Conservation (phyloP, 108 stramenopile species). For the Skeletonema marinoi region DNA sequence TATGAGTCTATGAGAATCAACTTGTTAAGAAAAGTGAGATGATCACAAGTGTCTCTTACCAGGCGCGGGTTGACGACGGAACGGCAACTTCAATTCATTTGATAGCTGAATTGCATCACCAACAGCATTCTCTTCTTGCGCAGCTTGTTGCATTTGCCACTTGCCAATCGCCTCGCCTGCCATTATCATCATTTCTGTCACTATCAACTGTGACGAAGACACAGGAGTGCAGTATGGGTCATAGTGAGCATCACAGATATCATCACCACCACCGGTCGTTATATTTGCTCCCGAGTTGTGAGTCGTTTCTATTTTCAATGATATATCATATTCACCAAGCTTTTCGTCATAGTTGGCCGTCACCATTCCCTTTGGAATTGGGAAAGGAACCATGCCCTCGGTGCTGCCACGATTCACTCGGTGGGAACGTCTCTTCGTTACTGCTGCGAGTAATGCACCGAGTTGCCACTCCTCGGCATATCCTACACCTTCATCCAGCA, state of each 20-base stretch:
- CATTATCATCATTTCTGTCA: conserved; percentile 88
- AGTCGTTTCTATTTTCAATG: conserved; percentile 60
- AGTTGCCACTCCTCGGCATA: conserved; percentile 85
- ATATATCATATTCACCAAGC: conserved; percentile 36
- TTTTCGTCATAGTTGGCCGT: conserved; percentile 34
- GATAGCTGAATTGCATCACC: conserved; percentile 5
- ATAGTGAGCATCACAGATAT: conserved; percentile 11
- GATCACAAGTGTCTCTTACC: conserved; percentile 24
- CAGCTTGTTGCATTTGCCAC: conserved; percentile 52
- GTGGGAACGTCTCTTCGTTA: conserved; percentile 57
- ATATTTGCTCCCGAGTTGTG: conserved; percentile 74
- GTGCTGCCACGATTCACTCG: conserved; percentile 61
- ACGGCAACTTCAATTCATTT: conserved; percentile 63
- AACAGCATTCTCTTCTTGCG: conserved; percentile 14
- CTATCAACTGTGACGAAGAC: conserved; percentile 64
- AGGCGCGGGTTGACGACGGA: conserved; percentile 63
- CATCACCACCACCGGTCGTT: conserved; percentile 33
- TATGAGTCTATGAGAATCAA: not conserved
- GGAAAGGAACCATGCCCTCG: conserved; percentile 66
- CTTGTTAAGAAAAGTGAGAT: not conserved
- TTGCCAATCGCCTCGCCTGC: conserved; percentile 85
- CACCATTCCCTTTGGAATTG: conserved; percentile 65
- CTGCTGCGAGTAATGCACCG: conserved; percentile 69
- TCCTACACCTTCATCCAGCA: conserved; percentile 77
- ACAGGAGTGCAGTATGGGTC: conserved; percentile 49